Evolutionary conservation across 805 yeast species (phyloP).

Genomic region (Kodamaea restingae): DNA sequence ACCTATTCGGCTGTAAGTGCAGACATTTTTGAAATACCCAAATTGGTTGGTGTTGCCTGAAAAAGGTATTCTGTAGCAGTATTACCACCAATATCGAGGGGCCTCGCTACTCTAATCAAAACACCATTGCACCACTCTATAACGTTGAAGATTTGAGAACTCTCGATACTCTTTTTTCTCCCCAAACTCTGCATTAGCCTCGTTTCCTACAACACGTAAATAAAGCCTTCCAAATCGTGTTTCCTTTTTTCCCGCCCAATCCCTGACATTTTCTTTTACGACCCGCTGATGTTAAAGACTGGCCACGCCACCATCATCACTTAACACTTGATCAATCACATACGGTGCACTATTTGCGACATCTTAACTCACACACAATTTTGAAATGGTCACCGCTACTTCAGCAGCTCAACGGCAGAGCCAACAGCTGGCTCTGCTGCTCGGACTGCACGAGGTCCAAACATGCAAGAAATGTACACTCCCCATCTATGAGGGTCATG

Average conservation of each 20-base stretch:
- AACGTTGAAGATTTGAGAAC: too few relatives aligned
- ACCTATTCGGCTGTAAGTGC: too few relatives aligned
- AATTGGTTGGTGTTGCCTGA: too few relatives aligned
- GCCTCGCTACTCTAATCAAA: too few relatives aligned
- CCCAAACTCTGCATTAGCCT: too few relatives aligned
- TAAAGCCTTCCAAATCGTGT: background rate
- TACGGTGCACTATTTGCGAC: too few relatives aligned
- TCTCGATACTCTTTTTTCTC: too few relatives aligned
- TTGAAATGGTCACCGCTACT: conserved; percentile 4
- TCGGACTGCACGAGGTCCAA: conserved; percentile 16
- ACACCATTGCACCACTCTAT: too few relatives aligned
- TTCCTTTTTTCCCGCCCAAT: conserved; percentile 3
- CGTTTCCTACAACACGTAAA: background rate
- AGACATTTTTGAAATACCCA: too few relatives aligned
- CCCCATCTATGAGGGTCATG: conserved; percentile 82
- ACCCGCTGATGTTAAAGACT: conserved; percentile 1
- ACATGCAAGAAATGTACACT: conserved; percentile 38
- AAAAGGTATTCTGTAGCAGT: too few relatives aligned
- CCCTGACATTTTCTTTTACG: conserved; percentile 2
- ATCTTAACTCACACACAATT: background rate
- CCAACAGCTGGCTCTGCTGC: conserved; percentile 4
- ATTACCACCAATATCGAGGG: too few relatives aligned
- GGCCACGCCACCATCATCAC: conserved; percentile 2
- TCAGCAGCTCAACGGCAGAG: conserved; percentile 1
- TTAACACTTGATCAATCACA: background rate